A percentile compares a stretch with the other conserved stretches of the same genome.
phyloP scores from a whole-genome alignment of 805 yeast genomes.

The Candida verbasci region DNA sequence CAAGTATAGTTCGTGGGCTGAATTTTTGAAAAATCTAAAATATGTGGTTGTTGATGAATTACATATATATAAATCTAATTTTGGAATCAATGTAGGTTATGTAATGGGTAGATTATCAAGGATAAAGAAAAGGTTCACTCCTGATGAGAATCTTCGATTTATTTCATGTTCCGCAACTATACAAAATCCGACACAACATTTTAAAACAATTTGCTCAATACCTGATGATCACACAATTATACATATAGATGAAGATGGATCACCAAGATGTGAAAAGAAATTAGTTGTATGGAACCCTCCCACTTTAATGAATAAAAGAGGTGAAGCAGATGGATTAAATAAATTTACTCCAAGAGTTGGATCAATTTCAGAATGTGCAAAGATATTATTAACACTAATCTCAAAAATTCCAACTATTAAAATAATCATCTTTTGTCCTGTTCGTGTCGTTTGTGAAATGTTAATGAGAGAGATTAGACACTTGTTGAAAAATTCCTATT shows the following conservation, averaged over 20 bases:
- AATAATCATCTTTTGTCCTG: slow-evolving; percentile 87
- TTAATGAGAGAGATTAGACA: slow-evolving; percentile 77
- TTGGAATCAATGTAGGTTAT: slow-evolving; percentile 88
- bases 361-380: slow-evolving; percentile 73
- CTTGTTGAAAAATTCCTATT: slow-evolving; percentile 40
- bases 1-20: slow-evolving; percentile 64
- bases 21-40: slow-evolving; percentile 58
- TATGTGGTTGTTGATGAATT: slow-evolving; percentile 80
- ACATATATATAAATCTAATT: slow-evolving; percentile 84
- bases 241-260: slow-evolving; percentile 75
- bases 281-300: slow-evolving; percentile 87
- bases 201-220: slow-evolving; percentile 71
- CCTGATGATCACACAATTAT: slow-evolving; percentile 38
- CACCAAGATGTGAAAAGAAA: slow-evolving; percentile 77
- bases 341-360: slow-evolving; percentile 47
- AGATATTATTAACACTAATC: slow-evolving; percentile 62
- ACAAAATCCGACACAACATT: slow-evolving; percentile 65
- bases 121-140: slow-evolving; percentile 20
- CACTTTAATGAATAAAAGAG: slow-evolving; percentile 49
- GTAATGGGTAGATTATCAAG: slow-evolving; percentile 78
- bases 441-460: slow-evolving; percentile 80
- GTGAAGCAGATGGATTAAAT: slow-evolving; percentile 23
- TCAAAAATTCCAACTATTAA: slow-evolving; percentile 52
- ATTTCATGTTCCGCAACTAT: slow-evolving; percentile 95
- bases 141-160: slow-evolving; percentile 48